Percentiles rank a stretch among this genome's conserved stretches.
phyloP scores from a whole-genome alignment of 331 rosid genomes.

The Rosa hybrid region DNA sequence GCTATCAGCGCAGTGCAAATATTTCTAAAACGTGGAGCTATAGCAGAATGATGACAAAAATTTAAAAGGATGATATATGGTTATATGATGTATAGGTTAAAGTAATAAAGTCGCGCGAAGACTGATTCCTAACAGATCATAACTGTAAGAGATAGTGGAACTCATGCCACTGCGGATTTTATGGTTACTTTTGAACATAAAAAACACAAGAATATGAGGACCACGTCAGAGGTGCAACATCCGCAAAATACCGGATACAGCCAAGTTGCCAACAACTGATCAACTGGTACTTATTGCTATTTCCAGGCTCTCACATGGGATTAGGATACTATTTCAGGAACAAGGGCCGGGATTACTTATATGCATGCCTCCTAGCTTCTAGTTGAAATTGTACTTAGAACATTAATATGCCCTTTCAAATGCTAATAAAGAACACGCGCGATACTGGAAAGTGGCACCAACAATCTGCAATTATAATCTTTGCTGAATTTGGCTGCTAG shows the following conservation, averaged over 20 bases:
- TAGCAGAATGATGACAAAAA: not conserved
- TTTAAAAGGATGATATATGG: not conserved
- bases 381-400: not conserved
- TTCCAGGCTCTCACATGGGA: constrained; percentile 13
- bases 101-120: not conserved
- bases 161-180: constrained; percentile 5
- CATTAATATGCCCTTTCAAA: not conserved
- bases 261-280: not conserved
- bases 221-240: not conserved
- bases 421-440: not conserved
- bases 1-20: not conserved
- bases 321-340: not conserved
- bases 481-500: constrained; percentile 3
- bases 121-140: not conserved
- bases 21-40: no score
- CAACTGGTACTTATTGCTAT: not conserved
- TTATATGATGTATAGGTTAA: not conserved
- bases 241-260: constrained; percentile 3
- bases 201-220: not conserved
- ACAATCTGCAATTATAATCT: not conserved
- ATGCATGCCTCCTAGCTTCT: no score
- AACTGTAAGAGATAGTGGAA: constrained; percentile 15
- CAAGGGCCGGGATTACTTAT: not conserved
- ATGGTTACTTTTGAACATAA: not conserved
- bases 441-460: constrained; percentile 5